Evolutionary conservation across 2,329 filamentous ascomycete species (phyloP).

Genomic region (Sarocladium kiliense): DNA sequence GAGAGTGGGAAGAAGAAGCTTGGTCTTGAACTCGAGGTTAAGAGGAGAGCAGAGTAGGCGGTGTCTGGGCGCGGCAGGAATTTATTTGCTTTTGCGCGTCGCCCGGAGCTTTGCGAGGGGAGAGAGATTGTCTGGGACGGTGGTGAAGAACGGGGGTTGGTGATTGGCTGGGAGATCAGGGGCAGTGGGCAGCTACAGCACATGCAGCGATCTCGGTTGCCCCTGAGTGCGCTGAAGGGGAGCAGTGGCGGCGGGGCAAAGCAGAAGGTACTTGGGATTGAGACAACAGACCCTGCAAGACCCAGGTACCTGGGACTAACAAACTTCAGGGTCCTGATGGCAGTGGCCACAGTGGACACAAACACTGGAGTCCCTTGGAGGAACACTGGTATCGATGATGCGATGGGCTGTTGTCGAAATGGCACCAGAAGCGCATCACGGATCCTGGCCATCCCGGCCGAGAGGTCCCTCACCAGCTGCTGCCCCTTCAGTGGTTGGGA

Average conservation of each 20-base stretch:
- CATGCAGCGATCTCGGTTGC: neutral
- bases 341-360: neutral
- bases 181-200: neutral
- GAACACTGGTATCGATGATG: neutral
- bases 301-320: neutral
- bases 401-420: constrained; percentile 5
- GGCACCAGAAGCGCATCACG: constrained; percentile 7
- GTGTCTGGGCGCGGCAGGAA: constrained; percentile 5
- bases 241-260: neutral
- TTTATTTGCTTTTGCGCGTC: constrained; percentile 1
- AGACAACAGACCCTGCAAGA: neutral
- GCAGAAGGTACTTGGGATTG: neutral
- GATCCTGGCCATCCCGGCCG: neutral
- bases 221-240: neutral
- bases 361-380: neutral
- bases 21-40: neutral
- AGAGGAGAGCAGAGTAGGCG: constrained; percentile 1
- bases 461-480: neutral
- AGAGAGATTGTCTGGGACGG: neutral
- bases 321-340: neutral
- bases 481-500: neutral
- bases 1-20: neutral
- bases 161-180: constrained; percentile 5
- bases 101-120: neutral
- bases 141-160: neutral